Conservation (phyloP, 2,329 filamentous ascomycete species). For the Fusarium devonianum region DNA sequence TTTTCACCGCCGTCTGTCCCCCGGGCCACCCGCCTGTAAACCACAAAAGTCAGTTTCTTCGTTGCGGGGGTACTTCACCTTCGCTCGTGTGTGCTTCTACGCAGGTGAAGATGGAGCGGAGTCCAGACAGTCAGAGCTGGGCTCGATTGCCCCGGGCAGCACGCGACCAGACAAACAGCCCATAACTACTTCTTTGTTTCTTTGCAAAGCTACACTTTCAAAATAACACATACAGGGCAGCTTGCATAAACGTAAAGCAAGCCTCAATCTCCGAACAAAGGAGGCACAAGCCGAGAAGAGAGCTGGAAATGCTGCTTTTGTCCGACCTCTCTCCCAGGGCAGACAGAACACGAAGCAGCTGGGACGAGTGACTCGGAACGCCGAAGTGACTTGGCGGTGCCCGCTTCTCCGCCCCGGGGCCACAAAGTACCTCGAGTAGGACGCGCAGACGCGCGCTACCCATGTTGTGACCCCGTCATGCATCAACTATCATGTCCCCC, state of each 20-base stretch:
- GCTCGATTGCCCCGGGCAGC: constrained; percentile 5
- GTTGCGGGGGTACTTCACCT: constrained; percentile 7
- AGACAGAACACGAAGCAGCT: neutral
- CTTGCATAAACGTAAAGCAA: neutral
- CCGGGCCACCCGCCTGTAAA: constrained; percentile 14
- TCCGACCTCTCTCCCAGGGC: neutral
- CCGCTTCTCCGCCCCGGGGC: neutral
- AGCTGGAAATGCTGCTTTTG: neutral
- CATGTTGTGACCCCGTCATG: too few species aligned
- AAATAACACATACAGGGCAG: neutral
- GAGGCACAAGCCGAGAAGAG: neutral
- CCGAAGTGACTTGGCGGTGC: constrained; percentile 7
- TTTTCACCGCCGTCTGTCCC: constrained; percentile 30
- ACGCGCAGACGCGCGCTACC: constrained; percentile 15
- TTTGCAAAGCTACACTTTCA: neutral
- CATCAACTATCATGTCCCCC: too few species aligned
- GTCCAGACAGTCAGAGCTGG: constrained; percentile 11
- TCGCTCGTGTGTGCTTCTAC: neutral
- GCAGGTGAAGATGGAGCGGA: neutral
- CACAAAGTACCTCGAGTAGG: constrained; percentile 19
- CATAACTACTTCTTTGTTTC: too few species aligned
- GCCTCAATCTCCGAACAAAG: neutral
- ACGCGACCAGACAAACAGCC: too few species aligned
- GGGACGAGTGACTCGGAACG: constrained; percentile 5
- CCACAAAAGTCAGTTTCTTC: constrained; percentile 8